Evolutionary conservation across 1,139 yeast species (phyloP), one percentile per base, ranked within the genome.

Genomic region (Blastobotrys persicus): DNA sequence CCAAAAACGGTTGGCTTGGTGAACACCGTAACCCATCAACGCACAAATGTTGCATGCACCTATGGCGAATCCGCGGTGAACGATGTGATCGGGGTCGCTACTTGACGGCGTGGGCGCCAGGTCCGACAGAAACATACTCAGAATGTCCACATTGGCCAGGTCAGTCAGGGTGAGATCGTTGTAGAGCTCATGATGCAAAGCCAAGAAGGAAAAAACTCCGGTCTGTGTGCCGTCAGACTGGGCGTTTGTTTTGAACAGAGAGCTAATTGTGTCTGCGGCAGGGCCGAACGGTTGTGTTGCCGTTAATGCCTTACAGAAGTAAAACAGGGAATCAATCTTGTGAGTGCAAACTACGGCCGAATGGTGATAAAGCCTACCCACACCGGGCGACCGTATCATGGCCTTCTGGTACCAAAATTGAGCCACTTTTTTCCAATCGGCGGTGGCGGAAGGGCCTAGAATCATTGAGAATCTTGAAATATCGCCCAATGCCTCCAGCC

Each of bases 401-500:
- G 69, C 65, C 31, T 61, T 54, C 7, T 55, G 49, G 45, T 66
- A 66, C 70, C 70, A 66, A 48, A 56, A 62, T 42, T 58, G 59
- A 33, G 68, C 62, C 23, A 59, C 54, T 2, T 55, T 55, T 20
- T 61, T 53, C 70, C 70, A 66, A 44, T 62, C 66, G 2, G 18
- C 57, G 56, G 35, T 46, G 48, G 37, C 54, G 47, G 46, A 52
- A 48, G 43, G 52, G 47, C 46, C 56, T 45, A 54, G 55, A 28
- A 59, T 39, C 59, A 64, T 57, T 14, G 64, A 57, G 31, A 65
- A 63, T 16, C 65, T 50, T 3, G 70, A 62, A 31, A 66, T 48
- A 42, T 66, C 70, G 2, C 70, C 70, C 26, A 66, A 47, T 2
- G 63, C 65, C 48, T 66, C 70, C 33, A 64, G 55, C 69, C 69